phyloP scores from a whole-genome alignment of 2,329 filamentous ascomycete species.

The Boeremia lycopersici region DNA sequence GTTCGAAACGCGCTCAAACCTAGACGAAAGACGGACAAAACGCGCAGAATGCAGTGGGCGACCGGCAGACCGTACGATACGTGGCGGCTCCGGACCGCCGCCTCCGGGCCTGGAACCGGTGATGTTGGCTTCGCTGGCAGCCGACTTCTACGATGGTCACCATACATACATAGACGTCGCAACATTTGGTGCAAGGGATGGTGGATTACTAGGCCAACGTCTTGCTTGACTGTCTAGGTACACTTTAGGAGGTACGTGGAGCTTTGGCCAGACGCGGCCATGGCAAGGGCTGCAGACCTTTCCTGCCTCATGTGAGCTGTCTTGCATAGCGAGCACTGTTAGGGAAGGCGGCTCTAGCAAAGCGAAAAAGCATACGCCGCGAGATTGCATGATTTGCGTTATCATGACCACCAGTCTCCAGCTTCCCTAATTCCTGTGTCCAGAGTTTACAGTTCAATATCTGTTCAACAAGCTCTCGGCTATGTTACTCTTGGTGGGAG shows the following conservation, averaged over 20 bases:
- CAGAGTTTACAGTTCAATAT: not conserved
- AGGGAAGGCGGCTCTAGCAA: not conserved
- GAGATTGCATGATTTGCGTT: too few species aligned
- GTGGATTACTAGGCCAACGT: not conserved
- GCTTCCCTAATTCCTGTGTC: not conserved
- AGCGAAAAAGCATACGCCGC: too few species aligned
- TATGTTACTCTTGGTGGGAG: not conserved
- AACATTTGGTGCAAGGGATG: not conserved
- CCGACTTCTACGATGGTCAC: too few species aligned
- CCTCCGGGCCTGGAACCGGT: not conserved
- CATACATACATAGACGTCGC: not conserved
- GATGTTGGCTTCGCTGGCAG: too few species aligned
- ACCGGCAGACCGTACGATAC: not conserved
- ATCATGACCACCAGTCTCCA: too few species aligned
- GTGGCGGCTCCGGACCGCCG: conserved; percentile 12
- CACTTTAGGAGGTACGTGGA: not conserved
- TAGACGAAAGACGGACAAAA: not conserved
- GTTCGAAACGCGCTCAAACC: not conserved
- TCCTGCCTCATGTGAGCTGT: not conserved
- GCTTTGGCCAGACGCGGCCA: not conserved
- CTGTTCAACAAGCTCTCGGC: not conserved
- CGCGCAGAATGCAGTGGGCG: not conserved
- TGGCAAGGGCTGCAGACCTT: not conserved
- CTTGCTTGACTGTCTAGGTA: not conserved
- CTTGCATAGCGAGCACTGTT: not conserved